phyloP scores from a whole-genome alignment of 2,329 filamentous ascomycete genomes.

The Chaetomiaceae sp. region DNA sequence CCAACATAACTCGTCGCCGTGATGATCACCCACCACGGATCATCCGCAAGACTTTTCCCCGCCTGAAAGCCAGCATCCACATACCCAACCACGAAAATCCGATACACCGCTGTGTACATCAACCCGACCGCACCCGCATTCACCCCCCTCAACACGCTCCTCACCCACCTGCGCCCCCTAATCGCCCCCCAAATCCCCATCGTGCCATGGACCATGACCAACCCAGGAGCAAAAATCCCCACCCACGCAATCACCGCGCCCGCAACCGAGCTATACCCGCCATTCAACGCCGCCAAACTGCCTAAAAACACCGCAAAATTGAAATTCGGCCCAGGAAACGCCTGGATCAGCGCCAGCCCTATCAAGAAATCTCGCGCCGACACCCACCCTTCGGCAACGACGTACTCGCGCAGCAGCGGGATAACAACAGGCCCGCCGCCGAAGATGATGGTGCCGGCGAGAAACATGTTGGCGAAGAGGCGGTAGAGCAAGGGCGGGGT shows the following conservation, averaged over 20 bases:
- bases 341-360: slow-evolving; percentile 64
- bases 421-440: slow-evolving; percentile 61
- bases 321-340: slow-evolving; percentile 47
- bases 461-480: slow-evolving; percentile 67
- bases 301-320: slow-evolving; percentile 53
- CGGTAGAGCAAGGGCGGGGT: slow-evolving; percentile 42
- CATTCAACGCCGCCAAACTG: slow-evolving; percentile 39
- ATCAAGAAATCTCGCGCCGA: slow-evolving; percentile 64
- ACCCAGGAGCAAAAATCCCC: slow-evolving; percentile 47
- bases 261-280: slow-evolving; percentile 31
- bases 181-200: slow-evolving; percentile 52
- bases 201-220: slow-evolving; percentile 43
- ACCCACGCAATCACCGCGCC: slow-evolving; percentile 48
- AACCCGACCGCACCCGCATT: slow-evolving; percentile 56
- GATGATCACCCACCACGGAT: slow-evolving; percentile 60
- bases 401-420: slow-evolving; percentile 53
- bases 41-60: slow-evolving; percentile 48
- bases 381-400: slow-evolving; percentile 66
- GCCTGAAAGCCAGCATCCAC: slow-evolving; percentile 41
- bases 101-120: slow-evolving; percentile 59
- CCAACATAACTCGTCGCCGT: slow-evolving; percentile 42
- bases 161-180: slow-evolving; percentile 40
- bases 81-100: slow-evolving; percentile 57
- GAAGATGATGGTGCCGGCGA: slow-evolving; percentile 64
- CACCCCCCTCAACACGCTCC: slow-evolving; percentile 45